phyloP scores from a whole-genome alignment of 2,329 filamentous ascomycete species.

The Drechslerella dactyloides region DNA sequence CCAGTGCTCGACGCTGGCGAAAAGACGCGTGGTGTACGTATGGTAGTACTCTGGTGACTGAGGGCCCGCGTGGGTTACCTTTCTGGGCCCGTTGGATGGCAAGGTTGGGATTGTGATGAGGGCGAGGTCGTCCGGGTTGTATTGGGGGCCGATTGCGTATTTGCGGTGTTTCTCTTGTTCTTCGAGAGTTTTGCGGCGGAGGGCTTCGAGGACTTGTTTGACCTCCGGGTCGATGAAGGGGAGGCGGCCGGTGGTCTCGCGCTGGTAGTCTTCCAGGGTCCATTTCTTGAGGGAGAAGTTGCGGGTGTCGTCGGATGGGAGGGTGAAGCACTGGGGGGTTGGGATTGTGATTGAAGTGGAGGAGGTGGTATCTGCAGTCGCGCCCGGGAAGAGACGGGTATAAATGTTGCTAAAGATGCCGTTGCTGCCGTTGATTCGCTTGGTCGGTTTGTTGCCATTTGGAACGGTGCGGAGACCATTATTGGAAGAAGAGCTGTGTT shows the following conservation, averaged over 20 bases:
- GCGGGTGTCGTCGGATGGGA: conserved; percentile 14
- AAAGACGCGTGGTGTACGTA: conserved; percentile 18
- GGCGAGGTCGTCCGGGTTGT: conserved; percentile 32
- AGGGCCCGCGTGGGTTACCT: conserved; percentile 30
- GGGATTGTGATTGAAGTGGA: neutral
- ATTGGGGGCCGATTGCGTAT: conserved; percentile 22
- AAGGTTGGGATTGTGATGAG: conserved; percentile 32
- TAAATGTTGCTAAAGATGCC: neutral
- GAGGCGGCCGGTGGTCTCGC: conserved; percentile 22
- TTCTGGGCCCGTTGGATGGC: conserved; percentile 30
- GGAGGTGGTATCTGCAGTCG: neutral
- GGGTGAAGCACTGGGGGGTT: neutral
- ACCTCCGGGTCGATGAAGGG: conserved; percentile 46
- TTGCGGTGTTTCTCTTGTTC: conserved; percentile 7
- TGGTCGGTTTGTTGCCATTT: no score
- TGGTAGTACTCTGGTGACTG: conserved; percentile 18
- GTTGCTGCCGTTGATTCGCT: neutral
- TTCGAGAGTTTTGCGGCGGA: neutral
- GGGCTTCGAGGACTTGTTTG: neutral
- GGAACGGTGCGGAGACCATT: no score
- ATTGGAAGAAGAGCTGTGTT: no score
- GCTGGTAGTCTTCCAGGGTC: conserved; percentile 13
- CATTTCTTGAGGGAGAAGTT: conserved; percentile 21
- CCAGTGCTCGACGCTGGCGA: conserved; percentile 33
- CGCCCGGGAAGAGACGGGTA: neutral